These are phyloP conservation scores for Cercospora sp. DNA, from an alignment of 2,329 filamentous ascomycete genomes.

Conservation along the genomic window DNA sequence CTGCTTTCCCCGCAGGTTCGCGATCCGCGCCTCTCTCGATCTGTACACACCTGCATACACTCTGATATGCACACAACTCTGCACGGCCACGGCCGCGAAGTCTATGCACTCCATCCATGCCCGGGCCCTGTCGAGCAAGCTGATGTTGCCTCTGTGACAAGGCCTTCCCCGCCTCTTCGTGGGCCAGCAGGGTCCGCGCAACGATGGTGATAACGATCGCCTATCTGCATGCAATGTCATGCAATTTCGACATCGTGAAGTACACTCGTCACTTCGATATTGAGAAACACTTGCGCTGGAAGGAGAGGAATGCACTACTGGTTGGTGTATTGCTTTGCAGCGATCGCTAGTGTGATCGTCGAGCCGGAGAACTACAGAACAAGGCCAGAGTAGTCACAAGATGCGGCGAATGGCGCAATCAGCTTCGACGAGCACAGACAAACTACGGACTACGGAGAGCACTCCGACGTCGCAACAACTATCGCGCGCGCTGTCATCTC, in stretches of 20 bases:
- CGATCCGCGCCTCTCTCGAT: neutral
- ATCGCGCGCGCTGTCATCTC: neutral
- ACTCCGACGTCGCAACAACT: neutral
- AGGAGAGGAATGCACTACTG: neutral
- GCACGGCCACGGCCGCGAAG: slow-evolving; percentile 3
- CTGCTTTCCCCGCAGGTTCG: slow-evolving; percentile 12
- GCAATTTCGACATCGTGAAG: neutral
- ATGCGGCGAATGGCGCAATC: slow-evolving; percentile 4
- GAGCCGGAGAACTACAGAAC: neutral
- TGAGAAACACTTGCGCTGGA: neutral
- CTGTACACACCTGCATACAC: neutral
- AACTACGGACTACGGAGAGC: neutral
- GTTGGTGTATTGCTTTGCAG: neutral
- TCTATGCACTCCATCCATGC: neutral
- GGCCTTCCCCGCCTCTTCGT: neutral
- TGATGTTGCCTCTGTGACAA: neutral
- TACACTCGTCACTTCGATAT: neutral
- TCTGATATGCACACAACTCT: neutral
- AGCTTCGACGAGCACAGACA: neutral
- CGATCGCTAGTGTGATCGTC: neutral
- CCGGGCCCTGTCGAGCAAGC: neutral
- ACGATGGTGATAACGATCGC: slow-evolving; percentile 4
- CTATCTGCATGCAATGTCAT: slow-evolving; percentile 2
- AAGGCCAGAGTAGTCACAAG: neutral
- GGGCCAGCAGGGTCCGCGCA: neutral